Evolutionary conservation across 768 basidiomycete species (phyloP), one percentile per base, ranked within the genome.

Genomic region (Auricularia sp.): DNA sequence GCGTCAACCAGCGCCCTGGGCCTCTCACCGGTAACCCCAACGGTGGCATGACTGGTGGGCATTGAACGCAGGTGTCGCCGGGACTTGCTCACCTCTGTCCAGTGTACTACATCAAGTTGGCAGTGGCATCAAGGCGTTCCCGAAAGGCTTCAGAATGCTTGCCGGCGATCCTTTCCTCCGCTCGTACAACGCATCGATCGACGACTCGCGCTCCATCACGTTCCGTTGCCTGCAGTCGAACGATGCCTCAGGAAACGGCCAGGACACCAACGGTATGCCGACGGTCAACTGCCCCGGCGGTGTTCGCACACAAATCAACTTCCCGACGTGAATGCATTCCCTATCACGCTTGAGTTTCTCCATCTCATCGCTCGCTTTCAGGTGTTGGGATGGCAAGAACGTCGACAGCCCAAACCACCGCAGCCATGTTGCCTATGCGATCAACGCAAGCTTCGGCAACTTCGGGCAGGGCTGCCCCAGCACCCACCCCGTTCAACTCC

Each of bases 281-380:
- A 66, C 66, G 3, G 42, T 42, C 16, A 51, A 60, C 6, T 66
- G 66, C 35, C 29, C 63, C 8, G 63, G 63, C 34, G 64, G 64
- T 11, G 61, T 66, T 36, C 65, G 63, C 16, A 65, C 66, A 10
- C 64, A 62, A 36, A 64, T 64, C 33, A 65, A 68, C 61, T 66
- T 65, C 39, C 69, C 74, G 7, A 75, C 73, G 39, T 42, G 39
- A 42, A 29, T 42, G 74, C 72, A 62, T 73, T 67, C 58, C 72
- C 73, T 43, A 69, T 68, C 21, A 69, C 70, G 8, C 16, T 35
- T 5, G 66, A 29, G 29, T 29, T 29, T 43, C 34, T 65, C 64
- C 8, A 73, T 34, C 10, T 56, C 3, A 51, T 33, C 21, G 39
- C 8, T 7, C 8, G 39, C 12, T 14, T 14, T 42, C 12, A 42